Conservation (phyloP, 768 basidiomycete species). For the Cyclocybe aegerita region DNA sequence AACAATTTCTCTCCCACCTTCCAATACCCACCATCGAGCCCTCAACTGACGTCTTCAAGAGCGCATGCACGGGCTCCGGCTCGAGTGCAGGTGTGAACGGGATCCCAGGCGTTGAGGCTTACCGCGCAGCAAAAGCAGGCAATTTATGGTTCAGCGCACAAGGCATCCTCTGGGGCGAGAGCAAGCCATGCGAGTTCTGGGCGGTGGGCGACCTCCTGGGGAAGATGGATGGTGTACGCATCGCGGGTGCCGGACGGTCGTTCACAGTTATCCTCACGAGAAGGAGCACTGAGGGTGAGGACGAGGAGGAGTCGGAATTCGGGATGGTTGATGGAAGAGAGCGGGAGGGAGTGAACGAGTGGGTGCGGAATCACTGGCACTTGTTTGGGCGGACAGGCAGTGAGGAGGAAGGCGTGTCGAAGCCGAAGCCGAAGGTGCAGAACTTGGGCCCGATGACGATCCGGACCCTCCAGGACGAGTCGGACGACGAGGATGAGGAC, state of each 20-base stretch:
- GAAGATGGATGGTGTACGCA: slow-evolving; percentile 46
- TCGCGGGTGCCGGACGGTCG: slow-evolving; percentile 65
- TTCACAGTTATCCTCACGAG: slow-evolving; percentile 59
- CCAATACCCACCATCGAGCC: slow-evolving; percentile 44
- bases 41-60: slow-evolving; percentile 51
- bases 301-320: slow-evolving; percentile 63
- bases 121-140: slow-evolving; percentile 69
- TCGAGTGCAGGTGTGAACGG: slow-evolving; percentile 38
- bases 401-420: slow-evolving; percentile 11
- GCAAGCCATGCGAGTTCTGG: slow-evolving; percentile 80
- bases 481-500: slow-evolving; percentile 47
- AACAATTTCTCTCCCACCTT: slow-evolving; percentile 52
- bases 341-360: slow-evolving; percentile 60
- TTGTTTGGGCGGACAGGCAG: slow-evolving; percentile 48
- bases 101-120: slow-evolving; percentile 66
- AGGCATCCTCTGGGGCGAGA: slow-evolving; percentile 75
- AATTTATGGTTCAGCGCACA: slow-evolving; percentile 69
- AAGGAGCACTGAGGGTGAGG: slow-evolving; percentile 30
- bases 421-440: slow-evolving; percentile 8
- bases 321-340: slow-evolving; percentile 72
- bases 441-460: slow-evolving; percentile 29
- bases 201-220: slow-evolving; percentile 54
- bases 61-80: slow-evolving; percentile 41
- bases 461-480: slow-evolving; percentile 34
- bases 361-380: slow-evolving; percentile 59